A percentile compares a stretch with the other conserved stretches of the same genome.
phyloP scores from a whole-genome alignment of 2,329 filamentous ascomycete species.

The Aspergillus sp. region DNA sequence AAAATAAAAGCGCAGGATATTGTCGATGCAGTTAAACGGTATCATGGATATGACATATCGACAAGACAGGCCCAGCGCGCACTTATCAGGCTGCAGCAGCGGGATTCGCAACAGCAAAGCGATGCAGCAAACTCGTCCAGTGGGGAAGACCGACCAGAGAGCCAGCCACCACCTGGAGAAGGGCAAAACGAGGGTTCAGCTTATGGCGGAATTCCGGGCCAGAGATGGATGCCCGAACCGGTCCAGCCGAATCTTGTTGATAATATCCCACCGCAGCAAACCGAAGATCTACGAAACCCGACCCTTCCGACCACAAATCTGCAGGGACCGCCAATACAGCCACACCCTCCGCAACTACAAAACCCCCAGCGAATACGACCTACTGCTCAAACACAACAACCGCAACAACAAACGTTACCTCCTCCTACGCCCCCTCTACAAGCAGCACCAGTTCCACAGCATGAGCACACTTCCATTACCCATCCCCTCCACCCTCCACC shows the following conservation, averaged over 20 bases:
- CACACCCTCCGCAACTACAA: constrained; percentile 13
- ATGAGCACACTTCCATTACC: constrained; percentile 22
- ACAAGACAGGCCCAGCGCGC: constrained; percentile 41
- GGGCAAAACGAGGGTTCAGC: constrained; percentile 25
- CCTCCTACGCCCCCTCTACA: constrained; percentile 9
- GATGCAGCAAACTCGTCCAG: constrained; percentile 25
- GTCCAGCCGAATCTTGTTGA: constrained; percentile 29
- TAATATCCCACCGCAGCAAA: constrained; percentile 20
- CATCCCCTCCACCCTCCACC: constrained; percentile 25
- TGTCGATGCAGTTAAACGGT: constrained; percentile 41
- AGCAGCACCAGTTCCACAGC: constrained; percentile 22
- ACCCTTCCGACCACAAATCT: constrained; percentile 18
- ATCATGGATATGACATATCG: constrained; percentile 42
- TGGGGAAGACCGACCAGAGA: constrained; percentile 26
- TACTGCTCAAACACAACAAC: constrained; percentile 14
- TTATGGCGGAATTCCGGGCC: constrained; percentile 29
- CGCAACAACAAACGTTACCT: constrained; percentile 11
- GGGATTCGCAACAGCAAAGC: constrained; percentile 22
- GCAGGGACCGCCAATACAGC: constrained; percentile 21
- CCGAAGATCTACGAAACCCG: constrained; percentile 22
- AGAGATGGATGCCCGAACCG: constrained; percentile 34
- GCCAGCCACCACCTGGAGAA: constrained; percentile 25
- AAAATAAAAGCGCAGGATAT: constrained; percentile 39
- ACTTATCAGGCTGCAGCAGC: constrained; percentile 36
- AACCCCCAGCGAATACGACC: constrained; percentile 16